Base-by-base conservation (phyloP, 2,329 filamentous ascomycete genomes). In the Exophiala calicioides region DNA sequence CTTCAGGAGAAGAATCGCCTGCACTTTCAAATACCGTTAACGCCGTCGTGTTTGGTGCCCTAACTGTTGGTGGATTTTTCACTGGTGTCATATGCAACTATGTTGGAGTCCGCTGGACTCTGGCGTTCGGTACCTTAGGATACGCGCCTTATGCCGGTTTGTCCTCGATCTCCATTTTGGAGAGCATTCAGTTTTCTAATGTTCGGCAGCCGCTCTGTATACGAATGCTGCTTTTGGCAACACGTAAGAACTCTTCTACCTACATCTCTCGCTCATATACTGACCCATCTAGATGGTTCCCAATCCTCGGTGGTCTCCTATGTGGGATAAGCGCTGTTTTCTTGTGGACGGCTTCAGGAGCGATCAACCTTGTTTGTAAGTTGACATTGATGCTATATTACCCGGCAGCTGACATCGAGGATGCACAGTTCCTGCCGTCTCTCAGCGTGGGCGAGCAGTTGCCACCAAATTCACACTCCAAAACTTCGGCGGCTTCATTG, bases 21-120 rank as follows among this genome's bases (percentile, higher is more conserved):
- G 30, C 8, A 32, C 30, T 32, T 10, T 32, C 30, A 15, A 32
- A 32, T 13, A 32, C 30, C 6, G 30, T 32, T 6, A 32, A 32
- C 13, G 30, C 30, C 16, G 30, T 32, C 30, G 16, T 15, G 6
- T 32, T 32, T 13, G 30, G 30, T 13, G 30, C 30, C 13, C 13
- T 32, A 6, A 32, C 30, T 15, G 30, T 32, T 13, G 30, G 30
- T 6, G 30, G 30, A 7, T 32, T 32, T 13, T 32, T 32, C 30
- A 32, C 30, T 32, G 30, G 30, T 13, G 16, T 32, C 30, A 32
- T 32, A 7, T 32, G 30, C n/a, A 32, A 32, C 13, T 32, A 32
- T 15, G 16, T 32, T 15, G 30, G 30, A 7, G 7, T 32, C 16
- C 30, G 30, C n/a, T 32, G 30, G 30, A 32, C 30, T 32, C 13